Evolutionary conservation across 805 yeast species (phyloP).

Genomic region (Yarrowia sp.): DNA sequence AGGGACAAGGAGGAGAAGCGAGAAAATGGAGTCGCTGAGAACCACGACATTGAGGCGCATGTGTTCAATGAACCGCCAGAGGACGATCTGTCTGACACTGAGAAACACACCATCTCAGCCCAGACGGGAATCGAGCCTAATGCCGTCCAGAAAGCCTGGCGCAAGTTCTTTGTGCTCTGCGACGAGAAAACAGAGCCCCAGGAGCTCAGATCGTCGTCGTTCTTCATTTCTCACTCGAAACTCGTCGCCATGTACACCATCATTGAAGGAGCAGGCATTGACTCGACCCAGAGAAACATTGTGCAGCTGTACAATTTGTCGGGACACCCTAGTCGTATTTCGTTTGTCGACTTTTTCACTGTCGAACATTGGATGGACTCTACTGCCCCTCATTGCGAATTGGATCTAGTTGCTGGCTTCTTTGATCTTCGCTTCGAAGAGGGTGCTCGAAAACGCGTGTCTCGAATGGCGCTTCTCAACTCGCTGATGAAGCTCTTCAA

Average conservation of each 20-base stretch:
- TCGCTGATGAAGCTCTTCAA: neutral
- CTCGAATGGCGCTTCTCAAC: neutral
- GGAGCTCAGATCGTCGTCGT: neutral
- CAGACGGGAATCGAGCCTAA: slow-evolving; percentile 17
- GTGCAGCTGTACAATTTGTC: slow-evolving; percentile 1
- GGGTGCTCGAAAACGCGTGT: neutral
- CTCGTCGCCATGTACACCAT: neutral
- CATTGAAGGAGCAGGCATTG: neutral
- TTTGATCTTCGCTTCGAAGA: neutral
- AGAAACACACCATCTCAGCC: neutral
- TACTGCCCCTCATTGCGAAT: neutral
- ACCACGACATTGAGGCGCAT: too few relatives aligned
- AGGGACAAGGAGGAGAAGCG: too few relatives aligned
- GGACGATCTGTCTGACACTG: neutral
- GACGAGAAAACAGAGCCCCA: neutral
- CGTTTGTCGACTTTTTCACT: neutral
- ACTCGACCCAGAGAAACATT: neutral
- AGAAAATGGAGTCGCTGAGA: neutral
- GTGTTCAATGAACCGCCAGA: neutral
- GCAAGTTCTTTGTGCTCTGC: neutral
- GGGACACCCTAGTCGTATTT: neutral
- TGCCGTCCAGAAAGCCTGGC: neutral
- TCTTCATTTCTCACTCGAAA: neutral
- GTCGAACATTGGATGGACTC: slow-evolving; percentile 18
- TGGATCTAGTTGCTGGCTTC: neutral